Conservation (phyloP, 2,329 filamentous ascomycete genomes). For the Verticillium albo-atrum region DNA sequence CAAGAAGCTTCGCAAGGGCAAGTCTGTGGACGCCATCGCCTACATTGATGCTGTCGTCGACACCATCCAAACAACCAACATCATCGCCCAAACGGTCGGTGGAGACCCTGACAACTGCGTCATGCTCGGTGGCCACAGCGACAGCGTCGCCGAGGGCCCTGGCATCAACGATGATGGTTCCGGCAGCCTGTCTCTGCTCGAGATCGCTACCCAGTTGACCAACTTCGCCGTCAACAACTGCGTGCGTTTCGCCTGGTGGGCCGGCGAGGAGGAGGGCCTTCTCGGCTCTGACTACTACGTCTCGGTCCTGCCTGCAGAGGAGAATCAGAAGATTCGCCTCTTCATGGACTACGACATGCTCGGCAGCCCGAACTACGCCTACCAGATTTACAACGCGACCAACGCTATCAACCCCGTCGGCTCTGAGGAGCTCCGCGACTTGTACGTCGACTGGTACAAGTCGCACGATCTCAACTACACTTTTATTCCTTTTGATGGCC, state of each 20-base stretch:
- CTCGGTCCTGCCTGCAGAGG: conserved; percentile 45
- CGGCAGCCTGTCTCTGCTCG: conserved; percentile 58
- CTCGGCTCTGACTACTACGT: conserved; percentile 62
- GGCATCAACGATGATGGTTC: conserved; percentile 79
- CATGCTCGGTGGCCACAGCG: conserved; percentile 61
- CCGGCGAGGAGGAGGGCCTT: conserved; percentile 62
- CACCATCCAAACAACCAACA: conserved; percentile 51
- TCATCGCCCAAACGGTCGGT: conserved; percentile 56
- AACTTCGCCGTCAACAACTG: conserved; percentile 59
- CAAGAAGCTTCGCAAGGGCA: conserved; percentile 45
- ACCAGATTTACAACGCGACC: conserved; percentile 67
- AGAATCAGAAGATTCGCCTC: conserved; percentile 58
- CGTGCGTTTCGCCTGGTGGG: conserved; percentile 65
- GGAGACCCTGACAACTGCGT: conserved; percentile 61
- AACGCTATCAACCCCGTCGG: conserved; percentile 67
- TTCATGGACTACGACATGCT: conserved; percentile 72
- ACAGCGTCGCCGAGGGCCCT: conserved; percentile 58
- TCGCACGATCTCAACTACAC: conserved; percentile 60
- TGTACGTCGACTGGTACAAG: conserved; percentile 66
- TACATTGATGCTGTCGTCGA: conserved; percentile 56
- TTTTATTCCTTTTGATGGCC: conserved; percentile 71
- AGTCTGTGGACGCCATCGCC: conserved; percentile 47
- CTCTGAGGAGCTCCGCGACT: conserved; percentile 62
- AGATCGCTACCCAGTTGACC: conserved; percentile 55
- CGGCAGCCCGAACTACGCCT: conserved; percentile 61